phyloP scores from a whole-genome alignment of 2,329 filamentous ascomycete species.

The Ophiobolus disseminans region DNA sequence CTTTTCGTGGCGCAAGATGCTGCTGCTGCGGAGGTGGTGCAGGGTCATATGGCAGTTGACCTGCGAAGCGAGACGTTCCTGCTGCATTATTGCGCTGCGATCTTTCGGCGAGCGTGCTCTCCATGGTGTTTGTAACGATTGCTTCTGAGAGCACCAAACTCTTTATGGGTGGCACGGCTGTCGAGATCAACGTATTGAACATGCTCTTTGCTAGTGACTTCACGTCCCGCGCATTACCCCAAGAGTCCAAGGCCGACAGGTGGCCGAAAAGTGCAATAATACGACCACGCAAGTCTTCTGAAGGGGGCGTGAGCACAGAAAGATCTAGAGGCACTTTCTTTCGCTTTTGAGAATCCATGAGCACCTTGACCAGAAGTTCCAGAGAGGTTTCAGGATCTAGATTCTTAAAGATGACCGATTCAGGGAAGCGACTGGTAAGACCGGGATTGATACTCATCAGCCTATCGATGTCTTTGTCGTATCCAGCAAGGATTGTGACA shows the following conservation, averaged over 20 bases:
- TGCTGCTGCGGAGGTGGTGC: conserved; percentile 8
- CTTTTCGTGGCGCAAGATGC: conserved; percentile 11
- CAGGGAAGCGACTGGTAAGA: conserved; percentile 69
- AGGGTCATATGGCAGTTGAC: not conserved
- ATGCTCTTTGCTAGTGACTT: conserved; percentile 61
- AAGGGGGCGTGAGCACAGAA: conserved; percentile 28
- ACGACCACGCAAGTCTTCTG: conserved; percentile 14
- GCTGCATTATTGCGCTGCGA: conserved; percentile 24
- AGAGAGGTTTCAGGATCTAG: conserved; percentile 41
- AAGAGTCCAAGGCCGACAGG: conserved; percentile 57
- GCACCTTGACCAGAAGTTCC: conserved; percentile 48
- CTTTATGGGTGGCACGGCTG: conserved; percentile 20
- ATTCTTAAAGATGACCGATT: conserved; percentile 63
- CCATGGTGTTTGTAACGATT: conserved; percentile 33
- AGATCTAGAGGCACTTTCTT: conserved; percentile 42
- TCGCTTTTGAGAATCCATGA: conserved; percentile 44
- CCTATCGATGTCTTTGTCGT: conserved; percentile 69
- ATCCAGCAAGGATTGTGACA: conserved; percentile 73
- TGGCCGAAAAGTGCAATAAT: conserved; percentile 47
- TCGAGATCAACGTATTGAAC: conserved; percentile 47
- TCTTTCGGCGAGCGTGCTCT: conserved; percentile 46
- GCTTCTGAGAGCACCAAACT: conserved; percentile 29
- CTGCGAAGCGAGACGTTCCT: conserved; percentile 21
- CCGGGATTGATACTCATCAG: conserved; percentile 69
- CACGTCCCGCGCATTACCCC: conserved; percentile 71